phyloP scores from a whole-genome alignment of 768 basidiomycete genomes.

The Tulasnella sp. region DNA sequence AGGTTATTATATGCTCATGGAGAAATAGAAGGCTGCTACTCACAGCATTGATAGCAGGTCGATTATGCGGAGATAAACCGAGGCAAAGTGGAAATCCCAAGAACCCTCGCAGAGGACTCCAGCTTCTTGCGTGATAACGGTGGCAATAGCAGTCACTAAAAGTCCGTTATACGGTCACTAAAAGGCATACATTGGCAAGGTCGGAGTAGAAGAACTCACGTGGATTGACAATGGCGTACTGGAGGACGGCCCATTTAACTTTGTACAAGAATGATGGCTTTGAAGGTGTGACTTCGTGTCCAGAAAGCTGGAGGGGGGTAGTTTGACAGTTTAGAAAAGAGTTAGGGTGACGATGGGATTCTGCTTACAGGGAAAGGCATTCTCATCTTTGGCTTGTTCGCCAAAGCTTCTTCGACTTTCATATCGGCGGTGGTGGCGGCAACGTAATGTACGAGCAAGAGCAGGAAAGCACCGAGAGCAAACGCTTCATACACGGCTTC shows the following conservation, averaged over 20 bases:
- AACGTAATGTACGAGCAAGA: conserved; percentile 84
- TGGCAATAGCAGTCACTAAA: conserved; percentile 65
- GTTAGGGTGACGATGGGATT: conserved; percentile 30
- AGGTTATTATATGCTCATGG: not conserved
- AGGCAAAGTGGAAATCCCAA: conserved; percentile 62
- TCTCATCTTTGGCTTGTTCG: conserved; percentile 72
- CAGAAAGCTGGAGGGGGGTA: conserved; percentile 62
- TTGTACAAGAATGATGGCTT: conserved; percentile 93
- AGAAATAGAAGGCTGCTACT: conserved; percentile 28
- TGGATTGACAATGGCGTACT: conserved; percentile 80
- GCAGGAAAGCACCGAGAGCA: conserved; percentile 84
- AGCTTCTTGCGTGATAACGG: conserved; percentile 73
- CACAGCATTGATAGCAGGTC: conserved; percentile 84
- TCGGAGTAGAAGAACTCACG: conserved; percentile 39
- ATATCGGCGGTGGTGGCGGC: conserved; percentile 69
- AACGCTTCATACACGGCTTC: conserved; percentile 62
- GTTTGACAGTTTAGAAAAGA: not conserved
- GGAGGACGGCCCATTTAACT: conserved; percentile 84
- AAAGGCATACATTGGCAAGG: not conserved
- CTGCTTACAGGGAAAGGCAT: conserved; percentile 56
- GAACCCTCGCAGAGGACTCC: conserved; percentile 70
- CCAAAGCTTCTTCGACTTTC: conserved; percentile 66
- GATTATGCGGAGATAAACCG: conserved; percentile 68
- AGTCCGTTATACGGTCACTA: conserved; percentile 29
- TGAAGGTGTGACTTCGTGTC: conserved; percentile 77